A percentile compares a stretch with the other conserved stretches of the same genome.
These are phyloP conservation scores for Pisolithus orientalis DNA, from an alignment of 768 basidiomycete genomes.

Conservation along the genomic window DNA sequence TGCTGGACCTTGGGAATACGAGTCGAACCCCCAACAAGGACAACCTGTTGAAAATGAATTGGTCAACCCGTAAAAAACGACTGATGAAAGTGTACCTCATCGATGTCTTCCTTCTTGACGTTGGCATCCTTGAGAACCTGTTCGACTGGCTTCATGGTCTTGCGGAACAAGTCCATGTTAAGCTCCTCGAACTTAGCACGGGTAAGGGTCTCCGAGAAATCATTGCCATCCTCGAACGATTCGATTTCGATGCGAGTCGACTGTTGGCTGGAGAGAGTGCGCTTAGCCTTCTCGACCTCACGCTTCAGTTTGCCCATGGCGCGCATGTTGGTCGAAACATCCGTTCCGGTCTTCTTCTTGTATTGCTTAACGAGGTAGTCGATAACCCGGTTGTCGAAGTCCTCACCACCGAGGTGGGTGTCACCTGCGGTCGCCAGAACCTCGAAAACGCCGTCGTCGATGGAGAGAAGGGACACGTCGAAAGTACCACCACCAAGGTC, in stretches of 20 bases:
- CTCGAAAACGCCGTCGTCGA: conserved; percentile 91
- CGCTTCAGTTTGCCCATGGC: conserved; percentile 90
- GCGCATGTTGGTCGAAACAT: conserved; percentile 71
- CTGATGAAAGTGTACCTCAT: conserved; percentile 53
- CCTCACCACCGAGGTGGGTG: conserved; percentile 93
- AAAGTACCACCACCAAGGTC: conserved; percentile 99
- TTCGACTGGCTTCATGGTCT: conserved; percentile 99
- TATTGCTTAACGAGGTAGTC: conserved; percentile 85
- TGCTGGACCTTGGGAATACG: conserved; percentile 99
- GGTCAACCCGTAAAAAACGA: not conserved
- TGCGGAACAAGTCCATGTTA: conserved; percentile 98
- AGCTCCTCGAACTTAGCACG: conserved; percentile 99
- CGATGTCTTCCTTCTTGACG: conserved; percentile 95
- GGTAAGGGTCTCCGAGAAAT: conserved; percentile 95
- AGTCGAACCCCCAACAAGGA: conserved; percentile 95
- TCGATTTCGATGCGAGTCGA: conserved; percentile 92
- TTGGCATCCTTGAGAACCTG: conserved; percentile 97
- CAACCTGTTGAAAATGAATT: conserved; percentile 39
- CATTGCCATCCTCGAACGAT: conserved; percentile 91
- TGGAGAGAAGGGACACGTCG: conserved; percentile 93
- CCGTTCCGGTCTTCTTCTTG: conserved; percentile 89
- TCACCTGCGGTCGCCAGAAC: conserved; percentile 90
- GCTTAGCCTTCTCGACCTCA: conserved; percentile 91
- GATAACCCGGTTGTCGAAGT: conserved; percentile 91
- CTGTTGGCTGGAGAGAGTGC: conserved; percentile 89